Conservation (phyloP, 2,329 filamentous ascomycete genomes). For the Colletotrichum costaricense region DNA sequence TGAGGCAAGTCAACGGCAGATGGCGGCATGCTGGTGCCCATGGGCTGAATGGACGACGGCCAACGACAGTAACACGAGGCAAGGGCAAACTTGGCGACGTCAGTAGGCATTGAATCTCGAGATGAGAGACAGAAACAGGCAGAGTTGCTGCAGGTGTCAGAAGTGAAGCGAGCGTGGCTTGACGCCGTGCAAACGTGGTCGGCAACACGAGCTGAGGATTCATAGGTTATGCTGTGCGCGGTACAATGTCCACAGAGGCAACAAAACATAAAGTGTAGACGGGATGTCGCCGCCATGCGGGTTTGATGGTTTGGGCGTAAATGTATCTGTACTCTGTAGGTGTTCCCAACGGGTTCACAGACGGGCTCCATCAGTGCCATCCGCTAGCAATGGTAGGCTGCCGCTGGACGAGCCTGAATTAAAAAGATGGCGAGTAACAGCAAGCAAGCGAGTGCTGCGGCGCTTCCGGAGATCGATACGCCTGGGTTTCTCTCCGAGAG, state of each 20-base stretch:
- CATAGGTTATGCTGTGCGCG: not conserved
- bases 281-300: conserved; percentile 1
- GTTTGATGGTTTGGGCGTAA: not conserved
- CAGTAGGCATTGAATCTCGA: too few species aligned
- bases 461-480: not conserved
- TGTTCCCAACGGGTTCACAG: not conserved
- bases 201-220: conserved; percentile 5
- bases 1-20: conserved; percentile 8
- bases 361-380: not conserved
- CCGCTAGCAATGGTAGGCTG: not conserved
- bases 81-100: conserved; percentile 10
- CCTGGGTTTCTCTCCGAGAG: not conserved
- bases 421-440: not conserved
- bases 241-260: not conserved
- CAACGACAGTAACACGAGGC: conserved; percentile 16
- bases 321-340: too few species aligned
- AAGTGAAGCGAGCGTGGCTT: conserved; percentile 27
- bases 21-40: conserved; percentile 13
- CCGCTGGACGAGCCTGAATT: not conserved
- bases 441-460: not conserved
- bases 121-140: not conserved
- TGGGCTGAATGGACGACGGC: conserved; percentile 12
- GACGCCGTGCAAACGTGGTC: conserved; percentile 12
- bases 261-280: not conserved
- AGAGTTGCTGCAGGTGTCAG: conserved; percentile 26